These are phyloP conservation scores for Tolypocladium pustulatum DNA, from an alignment of 2,329 filamentous ascomycete species.

Conservation along the genomic window DNA sequence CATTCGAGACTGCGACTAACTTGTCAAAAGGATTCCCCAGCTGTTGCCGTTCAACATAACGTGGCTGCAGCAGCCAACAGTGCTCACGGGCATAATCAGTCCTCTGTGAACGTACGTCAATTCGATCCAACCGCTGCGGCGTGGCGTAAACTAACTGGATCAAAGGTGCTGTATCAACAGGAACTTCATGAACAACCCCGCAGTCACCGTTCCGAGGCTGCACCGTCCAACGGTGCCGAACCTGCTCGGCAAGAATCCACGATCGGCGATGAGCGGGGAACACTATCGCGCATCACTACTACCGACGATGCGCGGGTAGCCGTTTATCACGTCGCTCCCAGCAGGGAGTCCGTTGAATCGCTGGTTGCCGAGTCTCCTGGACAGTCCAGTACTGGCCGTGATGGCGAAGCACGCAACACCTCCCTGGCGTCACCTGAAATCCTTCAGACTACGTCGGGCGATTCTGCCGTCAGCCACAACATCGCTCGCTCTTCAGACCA, in stretches of 20 bases:
- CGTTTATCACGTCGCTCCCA: neutral
- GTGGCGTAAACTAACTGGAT: neutral
- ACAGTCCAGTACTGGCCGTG: neutral
- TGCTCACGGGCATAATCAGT: neutral
- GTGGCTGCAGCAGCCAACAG: neutral
- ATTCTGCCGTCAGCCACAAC: neutral
- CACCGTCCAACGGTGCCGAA: neutral
- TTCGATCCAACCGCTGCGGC: no score
- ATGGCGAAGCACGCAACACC: neutral
- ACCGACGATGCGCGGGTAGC: neutral
- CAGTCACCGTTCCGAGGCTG: neutral
- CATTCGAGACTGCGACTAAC: neutral
- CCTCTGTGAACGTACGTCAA: neutral
- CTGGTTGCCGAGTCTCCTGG: neutral
- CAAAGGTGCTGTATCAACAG: neutral
- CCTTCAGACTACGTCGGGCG: neutral
- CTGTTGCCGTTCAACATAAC: constrained; percentile 1
- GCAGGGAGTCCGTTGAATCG: neutral
- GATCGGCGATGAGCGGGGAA: neutral
- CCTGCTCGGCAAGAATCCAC: neutral
- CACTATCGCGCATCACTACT: neutral
- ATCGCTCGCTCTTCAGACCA: neutral
- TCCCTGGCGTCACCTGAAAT: neutral
- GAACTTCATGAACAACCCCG: neutral
- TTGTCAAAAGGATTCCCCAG: neutral